Evolutionary conservation across 352 stramenopile genomes (phyloP), one percentile per base, ranked within the genome.

Genomic region (Thraustochytrium sp.): DNA sequence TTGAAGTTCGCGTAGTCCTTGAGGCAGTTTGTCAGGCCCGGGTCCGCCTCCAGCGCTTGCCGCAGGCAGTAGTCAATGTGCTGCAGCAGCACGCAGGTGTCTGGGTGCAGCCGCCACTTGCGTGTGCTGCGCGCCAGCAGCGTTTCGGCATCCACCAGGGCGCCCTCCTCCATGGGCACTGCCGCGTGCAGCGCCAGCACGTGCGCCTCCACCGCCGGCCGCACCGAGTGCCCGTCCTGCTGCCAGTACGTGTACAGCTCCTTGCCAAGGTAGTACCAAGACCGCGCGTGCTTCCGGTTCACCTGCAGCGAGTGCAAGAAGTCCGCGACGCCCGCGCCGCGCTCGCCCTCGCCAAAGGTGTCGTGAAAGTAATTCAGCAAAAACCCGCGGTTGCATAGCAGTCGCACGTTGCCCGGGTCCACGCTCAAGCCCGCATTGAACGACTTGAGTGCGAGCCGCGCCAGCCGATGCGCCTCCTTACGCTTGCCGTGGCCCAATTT

Each of bases 1-100:
- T 36, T 0, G 64, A 77, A 77, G 65, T 77, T 77, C 21, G 65
- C 65, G 34, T 77, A 77, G 4, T 77, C 65, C 65, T 77, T 77
- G 29, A 77, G 23, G 49, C 65, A 77, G 21, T 72, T 72, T 4
- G 40, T 72, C 59, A 72, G 36, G 0, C 59, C 59, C 8, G 34
- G 34, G 26, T 72, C 59, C 23, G 59, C 59, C 21, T 38, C 1
- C 9, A 72, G 59, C 11, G 59, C 59, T 46, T 72, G 59, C 9
- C 36, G 29, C 36, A 72, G 40, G 11, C 16, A 62, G n/a, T 5
- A 62, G 34, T 77, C 65, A 5, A 55, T 36, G 3, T 62, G 31
- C 46, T 77, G 42, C 68, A 77, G 40, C 42, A 62, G 37, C 68
- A 36, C 49, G 16, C 42, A n/a, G 5, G 42, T 38, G 13, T 5